These are phyloP conservation scores for Aspergillus carbonarius DNA, from an alignment of 2,329 filamentous ascomycete genomes.

Conservation along the genomic window DNA sequence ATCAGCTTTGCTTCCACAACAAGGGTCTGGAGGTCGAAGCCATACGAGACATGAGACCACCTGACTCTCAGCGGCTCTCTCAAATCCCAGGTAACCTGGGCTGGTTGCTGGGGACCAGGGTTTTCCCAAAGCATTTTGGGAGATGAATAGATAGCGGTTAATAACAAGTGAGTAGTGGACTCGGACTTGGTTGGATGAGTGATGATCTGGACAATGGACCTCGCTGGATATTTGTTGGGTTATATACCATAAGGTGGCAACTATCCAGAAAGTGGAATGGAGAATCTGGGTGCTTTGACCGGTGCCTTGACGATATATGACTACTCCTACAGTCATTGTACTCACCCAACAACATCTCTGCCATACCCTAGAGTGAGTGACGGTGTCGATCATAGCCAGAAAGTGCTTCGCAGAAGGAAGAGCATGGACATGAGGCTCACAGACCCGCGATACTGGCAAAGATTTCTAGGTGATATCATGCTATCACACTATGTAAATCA, in stretches of 20 bases:
- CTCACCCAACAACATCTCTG: too few relatives aligned
- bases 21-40: too few relatives aligned
- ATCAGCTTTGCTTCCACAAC: not conserved
- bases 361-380: not conserved
- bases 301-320: not conserved
- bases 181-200: not conserved
- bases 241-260: not conserved
- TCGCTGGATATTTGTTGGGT: not conserved
- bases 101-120: not conserved
- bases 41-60: not conserved
- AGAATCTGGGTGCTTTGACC: not conserved
- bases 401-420: not conserved
- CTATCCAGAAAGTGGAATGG: not conserved
- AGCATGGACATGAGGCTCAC: not conserved
- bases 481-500: too few relatives aligned
- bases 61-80: not conserved
- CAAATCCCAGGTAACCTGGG: not conserved
- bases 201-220: not conserved
- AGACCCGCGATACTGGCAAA: not conserved
- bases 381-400: not conserved
- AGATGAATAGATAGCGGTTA: constrained; percentile 24
- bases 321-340: not conserved
- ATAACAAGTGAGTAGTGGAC: not conserved
- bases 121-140: constrained; percentile 12
- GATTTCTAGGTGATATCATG: not conserved